A percentile compares a stretch with the other conserved stretches of the same genome.
Evolutionary conservation across 1,284 basidiomycete species (phyloP).

Genomic region (Xerocomus nothofagi): DNA sequence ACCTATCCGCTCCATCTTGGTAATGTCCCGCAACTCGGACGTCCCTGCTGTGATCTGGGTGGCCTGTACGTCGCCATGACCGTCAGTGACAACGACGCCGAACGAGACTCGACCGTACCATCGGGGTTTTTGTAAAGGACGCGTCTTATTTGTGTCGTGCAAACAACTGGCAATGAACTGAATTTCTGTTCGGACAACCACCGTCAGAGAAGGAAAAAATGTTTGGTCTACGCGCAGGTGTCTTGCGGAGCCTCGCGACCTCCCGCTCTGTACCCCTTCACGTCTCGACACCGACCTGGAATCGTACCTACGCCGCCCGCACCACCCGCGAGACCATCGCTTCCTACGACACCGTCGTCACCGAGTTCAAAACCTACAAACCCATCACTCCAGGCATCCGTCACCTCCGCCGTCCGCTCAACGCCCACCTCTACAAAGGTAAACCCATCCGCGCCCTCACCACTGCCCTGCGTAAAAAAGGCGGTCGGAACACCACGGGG

Average conservation of each 20-base stretch:
- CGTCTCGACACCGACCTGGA: not conserved
- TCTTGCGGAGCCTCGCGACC: slow-evolving; percentile 17
- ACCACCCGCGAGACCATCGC: slow-evolving; percentile 25
- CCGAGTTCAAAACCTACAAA: slow-evolving; percentile 87
- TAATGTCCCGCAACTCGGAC: slow-evolving; percentile 82
- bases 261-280: slow-evolving; percentile 3
- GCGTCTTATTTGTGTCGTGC: slow-evolving; percentile 36
- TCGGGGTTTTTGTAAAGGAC: slow-evolving; percentile 23
- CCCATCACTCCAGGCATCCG: slow-evolving; percentile 86
- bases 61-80: slow-evolving; percentile 40
- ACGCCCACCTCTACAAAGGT: slow-evolving; percentile 82
- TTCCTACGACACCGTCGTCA: slow-evolving; percentile 40
- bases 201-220: too few species aligned
- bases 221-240: slow-evolving; percentile 19
- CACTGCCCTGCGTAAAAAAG: slow-evolving; percentile 77
- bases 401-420: slow-evolving; percentile 81
- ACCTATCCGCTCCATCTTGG: slow-evolving; percentile 97
- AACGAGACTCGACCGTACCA: slow-evolving; percentile 18
- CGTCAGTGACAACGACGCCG: slow-evolving; percentile 7
- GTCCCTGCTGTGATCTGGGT: slow-evolving; percentile 72
- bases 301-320: slow-evolving; percentile 39
- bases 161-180: slow-evolving; percentile 29
- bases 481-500: slow-evolving; percentile 85
- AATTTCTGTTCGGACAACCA: too few species aligned
- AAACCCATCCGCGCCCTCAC: slow-evolving; percentile 85